Evolutionary conservation across 345 rosid genomes (phyloP), one percentile per base, ranked within the genome.

Genomic region (Mercurialis annua): DNA sequence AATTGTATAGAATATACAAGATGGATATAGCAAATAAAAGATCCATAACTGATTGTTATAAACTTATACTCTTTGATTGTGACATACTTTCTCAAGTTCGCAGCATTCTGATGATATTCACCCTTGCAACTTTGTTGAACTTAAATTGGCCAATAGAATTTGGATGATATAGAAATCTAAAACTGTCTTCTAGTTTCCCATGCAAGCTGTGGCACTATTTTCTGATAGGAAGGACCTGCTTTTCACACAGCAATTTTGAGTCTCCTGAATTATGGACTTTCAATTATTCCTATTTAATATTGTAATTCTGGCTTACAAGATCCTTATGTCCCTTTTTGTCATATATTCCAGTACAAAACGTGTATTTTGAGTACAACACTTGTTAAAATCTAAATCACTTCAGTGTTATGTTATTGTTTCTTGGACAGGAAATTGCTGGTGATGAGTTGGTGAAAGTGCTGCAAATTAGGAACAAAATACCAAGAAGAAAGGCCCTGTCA

Each of bases 401-500:
- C n/a, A n/a, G 48, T 57, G 17, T 26, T 65, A 31, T 40, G 30
- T 66, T 10, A 10, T n/a, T 54, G 67, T 67, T 48, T 63, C 50
- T 59, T 44, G 20, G 31, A 51, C 83, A 94, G 99, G 92, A 94
- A 74, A 90, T 94, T 70, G 89, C 90, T 65, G 96, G 95, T 72
- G 88, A 86, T 46, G 96, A 91, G 57, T 76, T 94, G 73, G 75
- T 73, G 55, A 72, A 84, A 71, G 92, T 80, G 55, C 84, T 94
- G 54, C 96, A 94, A 78, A 91, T 94, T 76, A 82, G 69, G 74
- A 77, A 78, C 68, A 94, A 94, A 82, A 81, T 89, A 73, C 87
- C 93, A 42, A 87, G 99, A 83, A 86, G 98, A 78, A 94, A 91
- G 79, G 92, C 97, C 52, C 84, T 94, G 48, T 62, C 86, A 38